Base-by-base conservation (phyloP, 495 filamentous ascomycete genomes). In the Penicillium roqueforti region DNA sequence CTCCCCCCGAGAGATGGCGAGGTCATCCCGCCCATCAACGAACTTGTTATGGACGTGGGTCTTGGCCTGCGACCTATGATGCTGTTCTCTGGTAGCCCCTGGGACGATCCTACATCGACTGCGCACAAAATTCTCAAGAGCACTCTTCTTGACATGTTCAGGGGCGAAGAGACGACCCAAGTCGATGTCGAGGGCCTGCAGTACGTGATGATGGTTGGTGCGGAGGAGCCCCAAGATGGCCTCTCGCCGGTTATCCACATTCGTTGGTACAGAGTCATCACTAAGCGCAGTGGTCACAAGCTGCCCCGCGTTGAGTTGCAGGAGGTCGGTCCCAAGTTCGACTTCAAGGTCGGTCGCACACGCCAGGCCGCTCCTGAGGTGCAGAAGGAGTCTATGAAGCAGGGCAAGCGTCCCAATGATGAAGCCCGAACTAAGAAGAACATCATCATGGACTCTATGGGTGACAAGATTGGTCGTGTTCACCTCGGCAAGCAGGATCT, bases 101-200 rank as follows among this genome's bases (percentile, higher is more conserved):
- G 91, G 68, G 93, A 97, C 58, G 86, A 83, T 59, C 80, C 83
- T 16, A 83, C 85, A 4, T 70, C 83, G 23, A 85, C 85, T 60
- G 77, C 83, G 53, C 95, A 90, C 68, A 87, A 83, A 7, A 80
- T 92, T 62, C 82, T 87, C 37, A 96, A 96, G 79, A 91, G 82
- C 59, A 76, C 97, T 69, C 83, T 97, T 41, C 69, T 89, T 50
- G 93, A 97, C 76, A 84, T 97, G 68, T 97, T 98, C 77, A 84
- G 87, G 69, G 88, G 88, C 6, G 82, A 83, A 55, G 80, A 85
- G 20, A 78, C 83, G 6, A 74, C 81, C 65, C 87, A 86, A 68
- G 84, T 97, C 37, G 93, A 97, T 72, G 92, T 96, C 19, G 91
- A 95, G 68, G 93, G 93, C 10, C 71, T 98, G 67, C 91, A 93